Evolutionary conservation across 192 early-diverging fungal genomes (phyloP).

Genomic region (Podila clonocystis): DNA sequence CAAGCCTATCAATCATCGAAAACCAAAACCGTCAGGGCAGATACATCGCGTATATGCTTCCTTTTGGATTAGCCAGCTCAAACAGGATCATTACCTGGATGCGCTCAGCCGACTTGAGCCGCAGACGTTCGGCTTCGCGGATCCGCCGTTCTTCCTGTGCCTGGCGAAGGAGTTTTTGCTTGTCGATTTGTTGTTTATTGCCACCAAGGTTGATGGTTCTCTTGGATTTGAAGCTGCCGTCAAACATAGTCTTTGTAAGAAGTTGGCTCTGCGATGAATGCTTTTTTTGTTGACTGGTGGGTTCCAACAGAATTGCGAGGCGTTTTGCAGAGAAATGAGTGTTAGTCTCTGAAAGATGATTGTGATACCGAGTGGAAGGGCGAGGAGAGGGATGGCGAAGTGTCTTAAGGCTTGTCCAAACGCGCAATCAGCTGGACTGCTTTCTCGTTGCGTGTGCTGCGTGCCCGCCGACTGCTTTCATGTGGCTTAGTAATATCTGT

Average conservation of each 20-base stretch:
- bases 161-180: constrained; percentile 69
- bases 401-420: too few relatives aligned
- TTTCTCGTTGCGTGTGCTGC: too few relatives aligned
- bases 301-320: background rate
- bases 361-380: background rate
- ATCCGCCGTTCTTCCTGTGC: constrained; percentile 77
- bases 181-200: constrained; percentile 69
- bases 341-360: too few relatives aligned
- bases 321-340: background rate
- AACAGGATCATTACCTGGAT: constrained; percentile 67
- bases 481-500: too few relatives aligned
- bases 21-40: background rate
- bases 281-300: too few relatives aligned
- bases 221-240: constrained; percentile 81
- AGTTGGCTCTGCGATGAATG: too few relatives aligned
- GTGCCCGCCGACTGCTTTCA: too few relatives aligned
- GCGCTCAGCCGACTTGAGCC: constrained; percentile 59
- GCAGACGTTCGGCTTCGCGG: constrained; percentile 75
- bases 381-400: background rate
- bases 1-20: constrained; percentile 53
- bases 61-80: background rate
- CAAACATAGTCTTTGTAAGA: constrained; percentile 60
- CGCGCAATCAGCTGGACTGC: too few relatives aligned
- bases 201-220: constrained; percentile 89
- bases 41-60: background rate